Base-by-base conservation (phyloP, 768 basidiomycete genomes). In the Lepiota brunneoincarnata region DNA sequence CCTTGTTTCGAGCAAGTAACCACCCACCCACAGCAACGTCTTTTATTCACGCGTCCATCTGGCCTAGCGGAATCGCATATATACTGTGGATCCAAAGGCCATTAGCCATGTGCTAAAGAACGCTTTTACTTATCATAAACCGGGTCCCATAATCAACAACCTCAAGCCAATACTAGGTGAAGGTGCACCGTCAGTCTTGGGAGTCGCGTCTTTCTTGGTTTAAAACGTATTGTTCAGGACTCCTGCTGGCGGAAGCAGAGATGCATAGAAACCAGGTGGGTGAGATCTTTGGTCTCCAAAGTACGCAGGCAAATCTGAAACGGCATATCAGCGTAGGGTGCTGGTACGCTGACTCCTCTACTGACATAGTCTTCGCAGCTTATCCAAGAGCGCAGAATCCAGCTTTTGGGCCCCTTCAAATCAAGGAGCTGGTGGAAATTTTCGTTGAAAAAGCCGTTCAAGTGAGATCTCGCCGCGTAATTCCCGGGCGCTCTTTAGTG, bases 61-160 rank as follows among this genome's bases (percentile, higher is more conserved):
- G 39, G 12, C 6, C 31, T 40, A 72, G 72, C 58, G 61, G 35
- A 61, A 58, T 11, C 71, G 75, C 18, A 64, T 89, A 15, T 75
- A 75, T 63, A 86, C 84, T 0, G 65, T 72, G 41, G 89, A 90
- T 58, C 72, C 80, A 0, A 78, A 80, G 26, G 87, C 86, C 0
- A 44, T 91, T 26, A 74, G 76, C 36, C 81, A 90, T 62, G 70
- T 92, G 53, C 69, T 91, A 7, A 72, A 71, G 43, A 81, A 86
- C 54, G 68, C 67, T 23, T 63, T 76, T 24, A 67, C 71, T 38
- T 89, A 82, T 52, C 75, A 78, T 49, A 89, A 87, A 59, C 75
- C 84, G 0, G 69, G 72, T 2, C 59, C 63, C 1, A 58, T 65
- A 1, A 69, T 75, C 20, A 70, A 67, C 37, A 63, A 51, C 18